Evolutionary conservation across 805 yeast species (phyloP).

Genomic region (Suhomyces sp.): DNA sequence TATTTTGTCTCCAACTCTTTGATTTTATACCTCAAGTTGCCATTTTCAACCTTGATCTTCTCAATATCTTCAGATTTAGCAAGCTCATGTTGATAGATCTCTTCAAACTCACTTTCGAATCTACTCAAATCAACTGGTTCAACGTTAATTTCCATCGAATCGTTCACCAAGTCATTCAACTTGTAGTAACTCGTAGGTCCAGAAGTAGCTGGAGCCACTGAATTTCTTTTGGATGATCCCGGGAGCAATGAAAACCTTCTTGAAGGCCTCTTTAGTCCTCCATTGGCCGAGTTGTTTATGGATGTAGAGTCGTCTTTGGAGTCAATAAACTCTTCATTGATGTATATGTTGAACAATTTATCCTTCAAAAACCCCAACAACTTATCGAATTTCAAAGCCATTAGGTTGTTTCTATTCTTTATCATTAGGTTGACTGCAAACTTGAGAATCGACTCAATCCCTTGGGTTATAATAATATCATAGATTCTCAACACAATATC

Average conservation of each 20-base stretch:
- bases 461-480: slow-evolving; percentile 88
- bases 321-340: slow-evolving; percentile 38
- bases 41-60: slow-evolving; percentile 58
- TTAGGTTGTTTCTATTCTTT: slow-evolving; percentile 57
- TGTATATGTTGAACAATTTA: slow-evolving; percentile 68
- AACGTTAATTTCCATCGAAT: slow-evolving; percentile 71
- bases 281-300: slow-evolving; percentile 2
- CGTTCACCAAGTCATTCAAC: slow-evolving; percentile 71
- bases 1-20: slow-evolving; percentile 68
- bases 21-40: slow-evolving; percentile 68
- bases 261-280: slow-evolving; percentile 13
- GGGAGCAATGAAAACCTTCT: slow-evolving; percentile 24
- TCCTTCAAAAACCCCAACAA: slow-evolving; percentile 77
- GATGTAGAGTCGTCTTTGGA: slow-evolving; percentile 8
- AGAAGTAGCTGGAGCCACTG: slow-evolving; percentile 10
- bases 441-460: slow-evolving; percentile 79
- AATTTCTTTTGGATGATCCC: slow-evolving; percentile 18
- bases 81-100: slow-evolving; percentile 64
- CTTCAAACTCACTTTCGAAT: slow-evolving; percentile 71
- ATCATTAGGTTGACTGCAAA: slow-evolving; percentile 80
- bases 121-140: slow-evolving; percentile 70
- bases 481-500: slow-evolving; percentile 82
- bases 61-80: slow-evolving; percentile 65
- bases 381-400: slow-evolving; percentile 69
- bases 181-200: slow-evolving; percentile 42